phyloP scores from a whole-genome alignment of 1,139 yeast species.

The Saccharomyces hybrid region DNA sequence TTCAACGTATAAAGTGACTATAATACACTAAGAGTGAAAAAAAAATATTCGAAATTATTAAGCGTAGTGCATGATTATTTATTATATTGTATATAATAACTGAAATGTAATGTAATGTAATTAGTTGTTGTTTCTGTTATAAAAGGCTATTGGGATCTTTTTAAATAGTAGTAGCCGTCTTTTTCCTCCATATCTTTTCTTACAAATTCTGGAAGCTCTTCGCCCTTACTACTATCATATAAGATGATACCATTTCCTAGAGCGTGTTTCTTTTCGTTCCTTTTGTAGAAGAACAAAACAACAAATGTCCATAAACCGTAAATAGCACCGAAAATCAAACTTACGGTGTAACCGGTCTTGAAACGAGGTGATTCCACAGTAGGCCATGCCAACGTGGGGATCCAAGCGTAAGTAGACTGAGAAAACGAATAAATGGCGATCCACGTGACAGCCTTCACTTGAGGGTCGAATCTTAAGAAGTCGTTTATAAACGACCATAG shows the following conservation, averaged over 20 bases:
- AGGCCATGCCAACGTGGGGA: slow-evolving; percentile 43
- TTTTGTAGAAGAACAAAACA: slow-evolving; percentile 52
- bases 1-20: neutral
- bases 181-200: slow-evolving; percentile 22
- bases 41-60: too few species aligned
- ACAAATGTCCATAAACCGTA: slow-evolving; percentile 49
- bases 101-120: neutral
- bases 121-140: neutral
- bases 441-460: slow-evolving; percentile 35
- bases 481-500: slow-evolving; percentile 35
- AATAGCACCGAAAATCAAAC: slow-evolving; percentile 46
- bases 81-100: too few species aligned
- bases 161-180: slow-evolving; percentile 28
- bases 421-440: slow-evolving; percentile 33
- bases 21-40: too few species aligned
- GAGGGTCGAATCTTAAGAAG: slow-evolving; percentile 34
- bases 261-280: slow-evolving; percentile 49
- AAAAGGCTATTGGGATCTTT: neutral
- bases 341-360: slow-evolving; percentile 45
- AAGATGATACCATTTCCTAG: slow-evolving; percentile 45
- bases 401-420: slow-evolving; percentile 35
- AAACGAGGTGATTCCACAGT: slow-evolving; percentile 50
- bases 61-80: too few species aligned
- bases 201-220: slow-evolving; percentile 29
- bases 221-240: slow-evolving; percentile 27